These are phyloP conservation scores for Plasmodium knowlesi DNA, from an alignment of 169 alveolate species.

Conservation along the genomic window DNA sequence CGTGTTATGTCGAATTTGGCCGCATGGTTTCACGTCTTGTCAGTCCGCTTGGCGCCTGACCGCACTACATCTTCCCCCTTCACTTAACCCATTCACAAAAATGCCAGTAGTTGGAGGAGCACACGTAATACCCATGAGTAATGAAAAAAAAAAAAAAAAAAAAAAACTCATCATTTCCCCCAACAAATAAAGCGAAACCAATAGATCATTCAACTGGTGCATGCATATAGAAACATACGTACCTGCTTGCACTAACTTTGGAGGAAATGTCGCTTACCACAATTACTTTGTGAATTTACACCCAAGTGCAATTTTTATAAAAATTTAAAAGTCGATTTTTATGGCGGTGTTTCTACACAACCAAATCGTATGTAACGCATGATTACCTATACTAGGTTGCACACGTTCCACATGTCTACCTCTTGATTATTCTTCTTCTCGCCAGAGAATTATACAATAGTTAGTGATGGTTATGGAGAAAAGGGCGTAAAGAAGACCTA, in stretches of 20 bases:
- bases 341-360: not conserved
- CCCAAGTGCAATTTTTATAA: not conserved
- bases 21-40: not conserved
- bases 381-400: not conserved
- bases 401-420: not conserved
- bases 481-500: conserved; percentile 79
- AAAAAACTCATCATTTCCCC: not conserved
- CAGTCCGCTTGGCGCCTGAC: not conserved
- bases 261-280: not conserved
- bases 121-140: conserved; percentile 71
- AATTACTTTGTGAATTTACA: not conserved
- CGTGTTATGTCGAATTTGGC: not conserved
- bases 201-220: not conserved
- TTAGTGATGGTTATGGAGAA: conserved; percentile 77
- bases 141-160: not conserved
- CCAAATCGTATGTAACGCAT: not conserved
- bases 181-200: not conserved
- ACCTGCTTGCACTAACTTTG: not conserved
- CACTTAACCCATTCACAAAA: conserved; percentile 1
- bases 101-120: conserved; percentile 71
- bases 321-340: not conserved
- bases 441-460: conserved; percentile 51
- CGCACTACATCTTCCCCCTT: not conserved
- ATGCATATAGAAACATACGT: not conserved
- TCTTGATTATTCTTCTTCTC: conserved; percentile 2